Conservation (phyloP, 2,329 filamentous ascomycete species). For the Aspergillus melleus region DNA sequence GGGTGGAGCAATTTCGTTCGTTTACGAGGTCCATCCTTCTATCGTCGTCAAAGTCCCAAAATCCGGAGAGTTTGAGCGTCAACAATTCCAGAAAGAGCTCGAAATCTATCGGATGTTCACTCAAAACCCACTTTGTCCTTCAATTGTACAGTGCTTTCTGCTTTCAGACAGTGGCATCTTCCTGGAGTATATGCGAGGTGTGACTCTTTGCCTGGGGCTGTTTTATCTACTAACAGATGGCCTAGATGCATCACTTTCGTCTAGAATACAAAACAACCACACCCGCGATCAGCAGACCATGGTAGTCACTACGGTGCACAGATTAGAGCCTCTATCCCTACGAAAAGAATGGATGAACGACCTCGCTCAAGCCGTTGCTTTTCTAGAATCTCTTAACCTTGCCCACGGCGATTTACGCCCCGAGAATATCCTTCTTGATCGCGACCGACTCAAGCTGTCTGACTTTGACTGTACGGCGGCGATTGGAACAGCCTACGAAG, state of each 20-base stretch:
- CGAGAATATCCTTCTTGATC: slow-evolving; percentile 32
- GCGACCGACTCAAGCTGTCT: slow-evolving; percentile 26
- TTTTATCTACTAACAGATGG: slow-evolving; percentile 14
- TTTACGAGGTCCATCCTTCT: slow-evolving; percentile 29
- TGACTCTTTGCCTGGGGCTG: background rate
- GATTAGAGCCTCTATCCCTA: slow-evolving; percentile 26
- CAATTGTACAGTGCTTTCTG: slow-evolving; percentile 26
- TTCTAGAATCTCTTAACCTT: slow-evolving; percentile 34
- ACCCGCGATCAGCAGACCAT: slow-evolving; percentile 17
- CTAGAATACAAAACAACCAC: slow-evolving; percentile 24
- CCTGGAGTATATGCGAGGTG: slow-evolving; percentile 32
- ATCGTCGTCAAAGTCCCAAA: slow-evolving; percentile 32
- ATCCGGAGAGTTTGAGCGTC: slow-evolving; percentile 23
- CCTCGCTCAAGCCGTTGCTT: slow-evolving; percentile 32
- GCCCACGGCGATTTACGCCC: slow-evolving; percentile 34
- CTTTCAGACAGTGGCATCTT: slow-evolving; percentile 25
- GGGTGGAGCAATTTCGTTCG: slow-evolving; percentile 25
- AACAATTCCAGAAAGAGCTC: slow-evolving; percentile 27
- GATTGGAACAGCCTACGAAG: slow-evolving; percentile 26
- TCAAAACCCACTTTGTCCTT: slow-evolving; percentile 21
- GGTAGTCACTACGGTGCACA: slow-evolving; percentile 25
- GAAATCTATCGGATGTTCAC: slow-evolving; percentile 26
- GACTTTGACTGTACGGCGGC: slow-evolving; percentile 32
- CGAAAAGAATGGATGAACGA: slow-evolving; percentile 34
- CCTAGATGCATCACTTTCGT: slow-evolving; percentile 23